phyloP scores from a whole-genome alignment of 148 eudicot genomes.

The Silene uniflora region DNA sequence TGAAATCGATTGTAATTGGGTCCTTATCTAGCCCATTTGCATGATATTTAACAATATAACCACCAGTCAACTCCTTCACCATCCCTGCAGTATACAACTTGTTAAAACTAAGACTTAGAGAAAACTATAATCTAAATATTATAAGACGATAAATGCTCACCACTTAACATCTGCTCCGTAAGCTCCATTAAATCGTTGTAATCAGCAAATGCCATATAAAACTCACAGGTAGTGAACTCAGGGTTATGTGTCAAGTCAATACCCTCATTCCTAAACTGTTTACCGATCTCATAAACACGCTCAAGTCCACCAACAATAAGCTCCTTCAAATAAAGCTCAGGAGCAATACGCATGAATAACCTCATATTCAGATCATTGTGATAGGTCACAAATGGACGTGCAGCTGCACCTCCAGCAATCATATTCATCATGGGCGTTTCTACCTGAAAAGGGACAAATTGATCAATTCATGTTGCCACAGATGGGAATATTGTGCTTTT shows the following conservation, averaged over 20 bases:
- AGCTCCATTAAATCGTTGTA: constrained; percentile 88
- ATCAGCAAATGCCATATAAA: constrained; percentile 97
- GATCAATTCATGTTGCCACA: neutral
- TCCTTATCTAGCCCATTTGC: constrained; percentile 77
- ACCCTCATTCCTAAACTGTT: constrained; percentile 94
- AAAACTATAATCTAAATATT: neutral
- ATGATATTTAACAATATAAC: constrained; percentile 74
- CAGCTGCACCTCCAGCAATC: constrained; percentile 99
- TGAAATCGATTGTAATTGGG: constrained; percentile 89
- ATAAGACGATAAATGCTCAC: constrained; percentile 32
- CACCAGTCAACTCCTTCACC: constrained; percentile 94
- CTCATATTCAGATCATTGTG: constrained; percentile 91
- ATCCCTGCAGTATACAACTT: constrained; percentile 44
- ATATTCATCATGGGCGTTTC: constrained; percentile 99
- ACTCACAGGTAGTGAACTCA: constrained; percentile 95
- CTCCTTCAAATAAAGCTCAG: constrained; percentile 92
- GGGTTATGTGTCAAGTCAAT: constrained; percentile 97
- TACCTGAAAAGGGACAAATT: constrained; percentile 36
- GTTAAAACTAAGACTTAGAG: neutral
- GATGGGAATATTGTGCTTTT: neutral
- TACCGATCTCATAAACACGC: constrained; percentile 95
- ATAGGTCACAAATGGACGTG: constrained; percentile 91
- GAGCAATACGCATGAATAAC: constrained; percentile 94
- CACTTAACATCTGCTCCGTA: constrained; percentile 85
- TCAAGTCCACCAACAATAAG: constrained; percentile 91